Evolutionary conservation across 805 yeast genomes (phyloP).

Genomic region (Wickerhamomyces bisporus): DNA sequence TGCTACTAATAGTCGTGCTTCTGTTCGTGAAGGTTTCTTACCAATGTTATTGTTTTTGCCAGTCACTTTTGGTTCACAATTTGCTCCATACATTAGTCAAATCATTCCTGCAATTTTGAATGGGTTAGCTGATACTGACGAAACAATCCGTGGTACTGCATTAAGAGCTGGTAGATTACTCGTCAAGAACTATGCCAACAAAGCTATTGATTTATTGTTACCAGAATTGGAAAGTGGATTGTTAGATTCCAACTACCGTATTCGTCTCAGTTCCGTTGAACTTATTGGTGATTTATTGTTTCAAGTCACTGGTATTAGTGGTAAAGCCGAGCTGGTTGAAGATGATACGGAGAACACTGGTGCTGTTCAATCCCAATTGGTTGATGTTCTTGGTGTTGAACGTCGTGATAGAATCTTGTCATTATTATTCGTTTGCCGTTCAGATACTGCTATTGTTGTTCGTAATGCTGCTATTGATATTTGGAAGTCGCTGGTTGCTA

Average conservation of each 20-base stretch:
- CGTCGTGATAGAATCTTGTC: slow-evolving; percentile 86
- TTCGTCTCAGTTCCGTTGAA: slow-evolving; percentile 89
- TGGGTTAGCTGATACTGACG: slow-evolving; percentile 88
- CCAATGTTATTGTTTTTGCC: slow-evolving; percentile 87
- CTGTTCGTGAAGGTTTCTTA: slow-evolving; percentile 87
- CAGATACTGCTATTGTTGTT: slow-evolving; percentile 83
- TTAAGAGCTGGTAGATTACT: slow-evolving; percentile 89
- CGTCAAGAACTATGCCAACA: slow-evolving; percentile 85
- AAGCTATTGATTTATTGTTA: slow-evolving; percentile 85
- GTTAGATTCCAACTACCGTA: slow-evolving; percentile 75
- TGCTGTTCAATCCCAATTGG: slow-evolving; percentile 57
- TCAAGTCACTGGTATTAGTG: slow-evolving; percentile 88
- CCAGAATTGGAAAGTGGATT: slow-evolving; percentile 93
- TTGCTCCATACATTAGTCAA: slow-evolving; percentile 79
- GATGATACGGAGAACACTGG: slow-evolving; percentile 41
- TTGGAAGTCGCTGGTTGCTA: slow-evolving; percentile 95
- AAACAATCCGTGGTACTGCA: slow-evolving; percentile 82
- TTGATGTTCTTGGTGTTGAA: slow-evolving; percentile 78
- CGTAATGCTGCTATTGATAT: slow-evolving; percentile 87
- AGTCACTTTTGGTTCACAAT: slow-evolving; percentile 87
- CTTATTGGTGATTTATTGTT: slow-evolving; percentile 91
- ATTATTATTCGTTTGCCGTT: slow-evolving; percentile 87
- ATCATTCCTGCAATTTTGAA: slow-evolving; percentile 88
- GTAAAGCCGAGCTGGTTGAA: slow-evolving; percentile 64
- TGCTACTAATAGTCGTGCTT: slow-evolving; percentile 60